Percentiles rank a stretch among this genome's conserved stretches.
Evolutionary conservation across 2,329 filamentous ascomycete genomes (phyloP).

Genomic region (Penicillium carneum): DNA sequence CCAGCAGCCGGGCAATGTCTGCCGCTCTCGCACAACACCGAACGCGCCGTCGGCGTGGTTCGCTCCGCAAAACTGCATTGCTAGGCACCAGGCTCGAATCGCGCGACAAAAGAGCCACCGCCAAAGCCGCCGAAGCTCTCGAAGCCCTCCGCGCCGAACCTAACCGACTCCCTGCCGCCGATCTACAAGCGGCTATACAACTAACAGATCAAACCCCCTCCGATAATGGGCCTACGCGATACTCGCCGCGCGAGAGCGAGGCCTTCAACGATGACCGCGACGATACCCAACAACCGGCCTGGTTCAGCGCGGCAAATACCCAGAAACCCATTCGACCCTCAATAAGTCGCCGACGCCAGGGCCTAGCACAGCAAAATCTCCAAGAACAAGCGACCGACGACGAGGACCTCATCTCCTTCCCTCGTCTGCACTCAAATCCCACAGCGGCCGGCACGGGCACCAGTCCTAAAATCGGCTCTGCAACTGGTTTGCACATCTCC

Average conservation of each 20-base stretch:
- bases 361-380: slow-evolving; percentile 62
- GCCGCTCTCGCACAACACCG: slow-evolving; percentile 59
- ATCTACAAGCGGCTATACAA: slow-evolving; percentile 14
- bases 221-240: slow-evolving; percentile 22
- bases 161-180: slow-evolving; percentile 17
- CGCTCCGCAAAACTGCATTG: slow-evolving; percentile 84
- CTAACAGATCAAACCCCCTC: slow-evolving; percentile 13
- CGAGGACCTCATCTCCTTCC: slow-evolving; percentile 75
- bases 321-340: slow-evolving; percentile 36
- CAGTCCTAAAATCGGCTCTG: slow-evolving; percentile 24
- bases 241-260: slow-evolving; percentile 13
- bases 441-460: slow-evolving; percentile 25
- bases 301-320: slow-evolving; percentile 27
- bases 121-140: slow-evolving; percentile 30
- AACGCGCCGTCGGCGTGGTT: slow-evolving; percentile 78
- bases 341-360: slow-evolving; percentile 42
- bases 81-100: slow-evolving; percentile 64
- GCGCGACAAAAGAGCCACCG: slow-evolving; percentile 42
- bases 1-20: slow-evolving; percentile 59
- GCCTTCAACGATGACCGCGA: slow-evolving; percentile 27
- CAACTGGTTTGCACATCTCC: slow-evolving; percentile 40
- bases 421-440: slow-evolving; percentile 52
- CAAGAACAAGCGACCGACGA: slow-evolving; percentile 82
- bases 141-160: slow-evolving; percentile 27
- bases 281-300: slow-evolving; percentile 23